phyloP scores from a whole-genome alignment of 2,329 filamentous ascomycete genomes.

The Trichophyton simii region DNA sequence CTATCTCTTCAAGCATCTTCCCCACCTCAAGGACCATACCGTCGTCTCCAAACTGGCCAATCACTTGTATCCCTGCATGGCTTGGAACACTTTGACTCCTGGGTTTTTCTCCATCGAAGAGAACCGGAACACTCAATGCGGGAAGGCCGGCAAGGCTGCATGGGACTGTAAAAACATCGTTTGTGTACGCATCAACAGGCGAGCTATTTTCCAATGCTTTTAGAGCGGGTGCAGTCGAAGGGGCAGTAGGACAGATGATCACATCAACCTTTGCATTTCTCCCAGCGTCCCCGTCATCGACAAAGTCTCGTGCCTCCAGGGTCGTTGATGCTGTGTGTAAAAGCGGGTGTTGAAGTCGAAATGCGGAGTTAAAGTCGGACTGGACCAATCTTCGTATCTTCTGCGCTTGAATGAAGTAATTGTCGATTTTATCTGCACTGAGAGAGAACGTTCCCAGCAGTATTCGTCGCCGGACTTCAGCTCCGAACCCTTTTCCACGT shows the following conservation, averaged over 20 bases:
- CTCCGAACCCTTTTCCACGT: conserved; percentile 62
- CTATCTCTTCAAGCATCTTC: conserved; percentile 22
- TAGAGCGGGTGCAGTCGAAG: conserved; percentile 57
- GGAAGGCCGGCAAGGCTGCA: conserved; percentile 85
- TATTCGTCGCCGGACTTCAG: conserved; percentile 76
- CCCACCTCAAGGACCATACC: conserved; percentile 29
- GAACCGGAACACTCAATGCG: conserved; percentile 65
- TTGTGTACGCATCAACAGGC: conserved; percentile 68
- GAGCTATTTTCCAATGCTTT: conserved; percentile 38
- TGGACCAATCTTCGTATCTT: conserved; percentile 73
- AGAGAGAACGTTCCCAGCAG: conserved; percentile 81
- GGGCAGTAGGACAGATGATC: conserved; percentile 75
- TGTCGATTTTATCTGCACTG: conserved; percentile 81
- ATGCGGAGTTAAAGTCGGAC: conserved; percentile 71
- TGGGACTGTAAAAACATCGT: conserved; percentile 91
- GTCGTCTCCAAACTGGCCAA: conserved; percentile 39
- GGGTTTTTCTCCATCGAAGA: background rate
- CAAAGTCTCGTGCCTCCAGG: background rate
- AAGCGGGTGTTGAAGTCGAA: conserved; percentile 58
- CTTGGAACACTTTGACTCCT: conserved; percentile 8
- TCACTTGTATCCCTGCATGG: conserved; percentile 33
- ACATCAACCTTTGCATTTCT: conserved; percentile 55
- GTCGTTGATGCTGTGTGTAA: background rate
- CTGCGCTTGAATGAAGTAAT: conserved; percentile 93
- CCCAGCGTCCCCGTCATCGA: background rate